Conservation (phyloP, 1,284 basidiomycete species). For the Clitocybe nebularis region DNA sequence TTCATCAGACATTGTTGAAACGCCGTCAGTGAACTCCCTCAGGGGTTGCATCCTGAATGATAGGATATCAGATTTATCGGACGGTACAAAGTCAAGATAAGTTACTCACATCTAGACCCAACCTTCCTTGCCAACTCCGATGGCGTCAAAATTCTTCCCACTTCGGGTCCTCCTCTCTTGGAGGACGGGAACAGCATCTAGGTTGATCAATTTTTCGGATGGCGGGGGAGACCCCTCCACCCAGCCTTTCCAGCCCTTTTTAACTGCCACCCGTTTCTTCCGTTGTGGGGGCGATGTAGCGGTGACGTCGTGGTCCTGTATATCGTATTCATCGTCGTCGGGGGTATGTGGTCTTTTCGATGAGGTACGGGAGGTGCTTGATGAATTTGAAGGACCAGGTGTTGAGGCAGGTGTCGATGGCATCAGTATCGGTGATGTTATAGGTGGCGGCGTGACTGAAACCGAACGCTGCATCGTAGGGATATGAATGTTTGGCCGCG, state of each 20-base stretch:
- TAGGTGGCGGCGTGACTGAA: conserved; percentile 72
- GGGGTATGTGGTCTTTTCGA: conserved; percentile 75
- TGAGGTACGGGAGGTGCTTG: conserved; percentile 67
- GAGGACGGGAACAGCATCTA: conserved; percentile 53
- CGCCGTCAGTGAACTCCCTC: conserved; percentile 13
- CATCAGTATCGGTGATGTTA: conserved; percentile 50
- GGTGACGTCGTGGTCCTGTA: conserved; percentile 24
- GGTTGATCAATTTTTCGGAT: conserved; percentile 75
- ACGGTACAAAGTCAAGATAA: conserved; percentile 30
- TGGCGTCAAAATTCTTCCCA: conserved; percentile 78
- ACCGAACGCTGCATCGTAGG: conserved; percentile 59
- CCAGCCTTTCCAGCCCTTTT: conserved; percentile 85
- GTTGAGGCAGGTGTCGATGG: conserved; percentile 64
- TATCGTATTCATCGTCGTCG: conserved; percentile 37
- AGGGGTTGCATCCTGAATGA: conserved; percentile 12
- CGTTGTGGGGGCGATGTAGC: conserved; percentile 33
- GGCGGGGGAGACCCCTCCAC: conserved; percentile 78
- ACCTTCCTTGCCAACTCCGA: conserved; percentile 44
- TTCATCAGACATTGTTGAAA: conserved; percentile 4
- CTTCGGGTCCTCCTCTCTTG: conserved; percentile 69
- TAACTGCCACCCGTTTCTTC: conserved; percentile 67
- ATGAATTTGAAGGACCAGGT: conserved; percentile 68
- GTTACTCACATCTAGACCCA: conserved; percentile 39
- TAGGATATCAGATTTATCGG: conserved; percentile 32
- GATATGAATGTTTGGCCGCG: conserved; percentile 65